These are phyloP conservation scores for Colletotrichum spaethianum DNA, from an alignment of 2,329 filamentous ascomycete species.

Conservation along the genomic window DNA sequence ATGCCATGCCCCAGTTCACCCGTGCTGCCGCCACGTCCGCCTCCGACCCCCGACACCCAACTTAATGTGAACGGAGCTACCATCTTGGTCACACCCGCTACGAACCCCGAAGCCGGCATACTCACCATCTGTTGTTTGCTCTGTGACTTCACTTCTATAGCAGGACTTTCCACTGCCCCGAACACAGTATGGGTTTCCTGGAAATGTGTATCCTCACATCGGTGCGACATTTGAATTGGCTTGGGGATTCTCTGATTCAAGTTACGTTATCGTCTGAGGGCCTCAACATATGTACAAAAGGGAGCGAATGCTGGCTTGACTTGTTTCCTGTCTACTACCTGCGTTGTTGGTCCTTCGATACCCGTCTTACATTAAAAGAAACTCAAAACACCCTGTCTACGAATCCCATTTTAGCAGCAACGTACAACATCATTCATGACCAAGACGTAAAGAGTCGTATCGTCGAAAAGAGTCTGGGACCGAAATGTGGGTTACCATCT, in stretches of 20 bases:
- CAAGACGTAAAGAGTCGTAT: constrained; percentile 31
- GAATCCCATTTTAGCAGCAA: constrained; percentile 32
- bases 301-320: constrained; percentile 13
- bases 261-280: not conserved
- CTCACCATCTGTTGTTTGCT: not conserved
- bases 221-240: not conserved
- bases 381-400: constrained; percentile 33
- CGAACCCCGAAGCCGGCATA: not conserved
- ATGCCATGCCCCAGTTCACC: not conserved
- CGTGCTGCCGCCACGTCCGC: constrained; percentile 1
- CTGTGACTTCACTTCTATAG: not conserved
- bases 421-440: constrained; percentile 38
- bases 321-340: constrained; percentile 27
- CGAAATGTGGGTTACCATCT: constrained; percentile 42
- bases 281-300: not conserved
- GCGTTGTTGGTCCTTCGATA: constrained; percentile 5
- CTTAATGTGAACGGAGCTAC: constrained; percentile 25
- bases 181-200: too few species aligned
- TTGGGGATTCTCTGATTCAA: not conserved
- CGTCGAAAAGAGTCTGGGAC: constrained; percentile 16
- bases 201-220: not conserved
- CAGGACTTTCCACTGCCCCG: not conserved
- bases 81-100: constrained; percentile 30
- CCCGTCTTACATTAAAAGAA: constrained; percentile 13
- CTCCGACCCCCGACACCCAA: constrained; percentile 12